Evolutionary conservation across 2,329 filamentous ascomycete genomes (phyloP).

Genomic region (Corinectria fuckeliana): DNA sequence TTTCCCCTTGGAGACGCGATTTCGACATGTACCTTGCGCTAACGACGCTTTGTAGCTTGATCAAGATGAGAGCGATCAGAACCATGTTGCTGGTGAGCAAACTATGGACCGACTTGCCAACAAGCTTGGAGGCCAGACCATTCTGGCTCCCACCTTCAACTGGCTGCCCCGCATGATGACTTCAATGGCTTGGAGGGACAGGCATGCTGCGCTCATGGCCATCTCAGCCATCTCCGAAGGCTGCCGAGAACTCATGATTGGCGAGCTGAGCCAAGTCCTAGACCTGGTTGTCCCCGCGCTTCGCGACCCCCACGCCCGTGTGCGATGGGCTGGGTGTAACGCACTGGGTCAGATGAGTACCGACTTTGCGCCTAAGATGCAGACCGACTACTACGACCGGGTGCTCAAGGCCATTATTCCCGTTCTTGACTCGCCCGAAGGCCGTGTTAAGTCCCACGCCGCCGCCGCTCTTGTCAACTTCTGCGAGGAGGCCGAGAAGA

Average conservation of each 20-base stretch:
- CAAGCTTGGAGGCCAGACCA: slow-evolving; percentile 92
- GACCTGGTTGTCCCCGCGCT: slow-evolving; percentile 93
- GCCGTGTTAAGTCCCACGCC: slow-evolving; percentile 94
- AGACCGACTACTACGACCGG: slow-evolving; percentile 88
- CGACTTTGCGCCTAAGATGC: slow-evolving; percentile 97
- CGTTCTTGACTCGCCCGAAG: slow-evolving; percentile 86
- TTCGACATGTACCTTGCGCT: background rate
- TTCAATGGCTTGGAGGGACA: slow-evolving; percentile 91
- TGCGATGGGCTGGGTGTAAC: slow-evolving; percentile 97
- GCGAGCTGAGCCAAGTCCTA: slow-evolving; percentile 90
- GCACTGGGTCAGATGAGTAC: slow-evolving; percentile 99
- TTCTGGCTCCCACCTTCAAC: slow-evolving; percentile 90
- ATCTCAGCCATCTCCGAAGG: slow-evolving; percentile 98
- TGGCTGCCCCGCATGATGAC: slow-evolving; percentile 99
- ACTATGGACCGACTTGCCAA: slow-evolving; percentile 98
- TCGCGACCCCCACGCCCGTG: slow-evolving; percentile 87
- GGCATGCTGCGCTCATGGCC: slow-evolving; percentile 96
- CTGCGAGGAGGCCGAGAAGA: slow-evolving; percentile 96
- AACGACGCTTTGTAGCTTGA: slow-evolving; percentile 67
- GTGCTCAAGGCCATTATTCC: slow-evolving; percentile 92
- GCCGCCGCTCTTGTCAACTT: slow-evolving; percentile 99
- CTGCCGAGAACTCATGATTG: slow-evolving; percentile 93
- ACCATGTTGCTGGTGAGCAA: slow-evolving; percentile 97
- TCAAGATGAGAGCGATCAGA: slow-evolving; percentile 93
- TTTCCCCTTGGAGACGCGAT: background rate